phyloP scores from a whole-genome alignment of 108 stramenopile species.

The Nannochloropsis oceanica region DNA sequence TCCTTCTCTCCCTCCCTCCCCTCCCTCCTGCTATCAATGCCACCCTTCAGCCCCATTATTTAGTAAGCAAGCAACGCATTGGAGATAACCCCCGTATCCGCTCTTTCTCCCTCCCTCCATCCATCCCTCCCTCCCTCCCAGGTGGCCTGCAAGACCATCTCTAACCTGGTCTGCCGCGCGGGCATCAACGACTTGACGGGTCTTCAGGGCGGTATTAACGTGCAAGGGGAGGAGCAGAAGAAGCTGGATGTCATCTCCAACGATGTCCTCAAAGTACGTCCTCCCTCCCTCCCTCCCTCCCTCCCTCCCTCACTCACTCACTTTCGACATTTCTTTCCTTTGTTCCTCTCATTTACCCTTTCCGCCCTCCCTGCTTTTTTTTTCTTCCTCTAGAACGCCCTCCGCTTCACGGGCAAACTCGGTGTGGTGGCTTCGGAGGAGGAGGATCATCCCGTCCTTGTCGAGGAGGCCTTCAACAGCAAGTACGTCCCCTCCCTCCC shows the following conservation, averaged over 20 bases:
- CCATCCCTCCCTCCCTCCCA: slow-evolving; percentile 28
- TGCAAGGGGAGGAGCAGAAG: slow-evolving; percentile 59
- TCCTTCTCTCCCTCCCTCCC: too few relatives aligned
- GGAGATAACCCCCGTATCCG: too few relatives aligned
- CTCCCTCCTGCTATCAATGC: too few relatives aligned
- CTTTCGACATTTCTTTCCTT: not conserved
- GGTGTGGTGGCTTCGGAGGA: slow-evolving; percentile 39
- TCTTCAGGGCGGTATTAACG: slow-evolving; percentile 41
- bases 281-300: not conserved
- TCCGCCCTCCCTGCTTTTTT: not conserved
- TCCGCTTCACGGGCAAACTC: not conserved
- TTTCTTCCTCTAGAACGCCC: not conserved
- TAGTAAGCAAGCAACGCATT: too few relatives aligned
- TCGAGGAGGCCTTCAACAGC: not conserved
- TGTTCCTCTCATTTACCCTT: not conserved
- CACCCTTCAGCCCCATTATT: too few relatives aligned
- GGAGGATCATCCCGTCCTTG: slow-evolving; percentile 41
- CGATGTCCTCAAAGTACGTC: slow-evolving; percentile 29
- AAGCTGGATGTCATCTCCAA: slow-evolving; percentile 46
- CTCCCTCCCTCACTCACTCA: not conserved
- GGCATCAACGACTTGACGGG: slow-evolving; percentile 43
- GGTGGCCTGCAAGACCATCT: slow-evolving; percentile 53
- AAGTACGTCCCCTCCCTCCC: not conserved
- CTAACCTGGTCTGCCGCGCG: slow-evolving; percentile 19
- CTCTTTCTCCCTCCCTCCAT: not conserved